phyloP scores from a whole-genome alignment of 495 filamentous ascomycete genomes.

The Glarea lozoyensis region DNA sequence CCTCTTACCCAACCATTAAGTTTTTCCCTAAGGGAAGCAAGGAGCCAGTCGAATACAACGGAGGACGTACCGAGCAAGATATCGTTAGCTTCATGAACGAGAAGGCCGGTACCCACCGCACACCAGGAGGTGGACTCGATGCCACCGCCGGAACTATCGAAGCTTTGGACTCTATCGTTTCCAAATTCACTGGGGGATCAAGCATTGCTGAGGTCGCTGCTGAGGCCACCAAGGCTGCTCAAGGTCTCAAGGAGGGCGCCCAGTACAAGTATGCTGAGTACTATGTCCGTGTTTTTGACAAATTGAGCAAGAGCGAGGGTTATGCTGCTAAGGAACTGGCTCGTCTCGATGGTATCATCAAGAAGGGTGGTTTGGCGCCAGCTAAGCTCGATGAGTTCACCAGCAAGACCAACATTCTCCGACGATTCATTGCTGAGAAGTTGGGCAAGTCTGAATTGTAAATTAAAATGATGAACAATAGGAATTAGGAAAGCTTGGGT shows the following conservation, averaged over 20 bases:
- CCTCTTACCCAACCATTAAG: slow-evolving; percentile 92
- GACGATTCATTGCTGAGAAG: slow-evolving; percentile 50
- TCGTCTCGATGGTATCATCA: slow-evolving; percentile 68
- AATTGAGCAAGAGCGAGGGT: slow-evolving; percentile 63
- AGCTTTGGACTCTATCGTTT: slow-evolving; percentile 62
- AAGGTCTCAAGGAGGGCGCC: slow-evolving; percentile 49
- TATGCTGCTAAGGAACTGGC: slow-evolving; percentile 82
- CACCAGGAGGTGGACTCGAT: slow-evolving; percentile 72
- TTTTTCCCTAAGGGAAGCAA: slow-evolving; percentile 89
- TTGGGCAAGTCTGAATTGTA: slow-evolving; percentile 20
- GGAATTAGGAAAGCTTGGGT: too few relatives aligned
- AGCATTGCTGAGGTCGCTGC: slow-evolving; percentile 49
- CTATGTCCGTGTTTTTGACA: slow-evolving; percentile 84
- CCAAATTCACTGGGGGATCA: slow-evolving; percentile 52
- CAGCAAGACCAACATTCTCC: slow-evolving; percentile 79
- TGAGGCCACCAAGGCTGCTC: slow-evolving; percentile 62
- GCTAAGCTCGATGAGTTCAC: slow-evolving; percentile 86
- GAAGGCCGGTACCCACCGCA: slow-evolving; percentile 82
- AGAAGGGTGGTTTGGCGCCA: slow-evolving; percentile 76
- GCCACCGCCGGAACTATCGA: slow-evolving; percentile 73
- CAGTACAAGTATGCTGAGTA: slow-evolving; percentile 76
- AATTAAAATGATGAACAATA: too few relatives aligned
- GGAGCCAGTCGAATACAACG: slow-evolving; percentile 61
- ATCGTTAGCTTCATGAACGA: slow-evolving; percentile 78
- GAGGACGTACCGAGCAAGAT: slow-evolving; percentile 68